Conservation (phyloP, 345 rosid genomes). For the Gossypium arboreum region DNA sequence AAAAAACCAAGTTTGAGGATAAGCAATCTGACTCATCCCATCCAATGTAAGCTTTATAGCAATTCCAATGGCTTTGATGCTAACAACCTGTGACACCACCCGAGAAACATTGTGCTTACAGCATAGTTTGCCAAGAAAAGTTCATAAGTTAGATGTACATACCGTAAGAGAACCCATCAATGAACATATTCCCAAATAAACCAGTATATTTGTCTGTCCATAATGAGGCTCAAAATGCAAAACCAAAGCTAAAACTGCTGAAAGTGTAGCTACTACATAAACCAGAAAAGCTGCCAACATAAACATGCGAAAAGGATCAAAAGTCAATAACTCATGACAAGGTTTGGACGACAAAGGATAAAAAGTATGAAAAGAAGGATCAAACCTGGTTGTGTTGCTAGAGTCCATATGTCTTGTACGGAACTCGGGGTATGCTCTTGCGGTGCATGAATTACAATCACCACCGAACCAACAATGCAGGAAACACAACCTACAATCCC, state of each 20-base stretch:
- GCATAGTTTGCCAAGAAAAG: not conserved
- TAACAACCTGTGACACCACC: conserved; percentile 54
- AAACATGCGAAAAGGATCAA: conserved; percentile 5
- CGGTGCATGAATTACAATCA: conserved; percentile 87
- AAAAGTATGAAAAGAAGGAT: not conserved
- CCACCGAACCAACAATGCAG: conserved; percentile 83
- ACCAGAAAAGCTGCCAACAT: conserved; percentile 65
- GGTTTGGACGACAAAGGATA: conserved; percentile 8
- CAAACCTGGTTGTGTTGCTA: conserved; percentile 80
- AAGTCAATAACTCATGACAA: conserved; percentile 13
- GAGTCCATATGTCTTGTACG: conserved; percentile 72
- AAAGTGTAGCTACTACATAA: conserved; percentile 61
- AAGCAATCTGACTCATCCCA: conserved; percentile 72
- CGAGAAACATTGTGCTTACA: not conserved
- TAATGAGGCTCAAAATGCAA: conserved; percentile 79
- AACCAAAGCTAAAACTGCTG: conserved; percentile 66
- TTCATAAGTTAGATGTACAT: conserved; percentile 11
- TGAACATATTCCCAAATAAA: conserved; percentile 86
- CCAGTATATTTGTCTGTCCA: conserved; percentile 79
- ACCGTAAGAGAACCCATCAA: conserved; percentile 83
- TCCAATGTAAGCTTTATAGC: conserved; percentile 86
- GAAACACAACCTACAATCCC: conserved; percentile 82
- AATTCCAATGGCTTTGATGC: conserved; percentile 96
- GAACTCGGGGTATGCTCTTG: conserved; percentile 77
- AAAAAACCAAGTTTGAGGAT: conserved; percentile 90